phyloP scores from a whole-genome alignment of 495 filamentous ascomycete genomes.

The Xylaria grammica region DNA sequence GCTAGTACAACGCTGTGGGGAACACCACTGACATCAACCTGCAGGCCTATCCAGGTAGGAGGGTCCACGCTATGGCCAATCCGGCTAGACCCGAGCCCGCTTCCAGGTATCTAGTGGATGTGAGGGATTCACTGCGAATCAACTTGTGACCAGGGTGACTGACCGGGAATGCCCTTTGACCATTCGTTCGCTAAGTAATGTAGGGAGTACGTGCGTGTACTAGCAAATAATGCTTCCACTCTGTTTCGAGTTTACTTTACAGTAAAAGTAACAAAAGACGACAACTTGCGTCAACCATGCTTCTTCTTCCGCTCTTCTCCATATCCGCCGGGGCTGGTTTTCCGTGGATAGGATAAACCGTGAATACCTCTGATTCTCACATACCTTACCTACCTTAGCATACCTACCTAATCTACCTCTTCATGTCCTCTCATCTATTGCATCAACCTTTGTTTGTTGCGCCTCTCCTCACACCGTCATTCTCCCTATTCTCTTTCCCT shows the following conservation, averaged over 20 bases:
- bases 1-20: background rate
- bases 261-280: background rate
- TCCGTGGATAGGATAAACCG: background rate
- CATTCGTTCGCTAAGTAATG: too few species aligned
- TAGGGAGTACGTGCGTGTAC: too few species aligned
- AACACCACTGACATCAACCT: constrained; percentile 18
- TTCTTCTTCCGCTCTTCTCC: background rate
- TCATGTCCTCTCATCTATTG: background rate
- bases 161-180: too few species aligned
- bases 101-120: constrained; percentile 14
- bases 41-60: background rate
- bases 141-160: background rate
- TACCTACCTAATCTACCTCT: constrained; percentile 8
- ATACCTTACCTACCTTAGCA: background rate
- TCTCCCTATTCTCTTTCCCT: background rate
- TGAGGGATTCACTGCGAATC: constrained; percentile 11
- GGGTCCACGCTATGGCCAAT: background rate
- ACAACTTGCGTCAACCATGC: constrained; percentile 5
- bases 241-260: too few species aligned
- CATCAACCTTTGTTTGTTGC: background rate
- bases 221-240: too few species aligned
- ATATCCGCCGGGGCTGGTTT: constrained; percentile 8
- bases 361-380: constrained; percentile 8
- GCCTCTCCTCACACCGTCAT: background rate
- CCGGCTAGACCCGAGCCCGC: background rate